Conservation (phyloP, 2,329 filamentous ascomycete species). For the Colletotrichum musicola region DNA sequence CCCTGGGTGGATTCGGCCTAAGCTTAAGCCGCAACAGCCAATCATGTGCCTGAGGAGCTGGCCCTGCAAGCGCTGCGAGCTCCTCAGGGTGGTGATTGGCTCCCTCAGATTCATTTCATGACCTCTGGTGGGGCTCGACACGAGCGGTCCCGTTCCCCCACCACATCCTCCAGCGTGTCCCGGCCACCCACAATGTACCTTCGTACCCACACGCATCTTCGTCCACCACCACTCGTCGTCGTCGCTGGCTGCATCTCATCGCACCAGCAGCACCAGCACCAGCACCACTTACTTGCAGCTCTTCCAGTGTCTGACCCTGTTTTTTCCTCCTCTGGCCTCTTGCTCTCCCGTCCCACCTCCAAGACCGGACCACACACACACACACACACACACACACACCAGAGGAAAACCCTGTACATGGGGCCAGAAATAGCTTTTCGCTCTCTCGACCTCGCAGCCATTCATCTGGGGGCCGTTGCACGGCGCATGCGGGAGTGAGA, state of each 20-base stretch:
- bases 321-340: background rate
- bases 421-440: constrained; percentile 37
- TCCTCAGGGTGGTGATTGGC: constrained; percentile 44
- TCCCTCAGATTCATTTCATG: constrained; percentile 41
- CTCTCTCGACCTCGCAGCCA: constrained; percentile 22
- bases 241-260: constrained; percentile 3
- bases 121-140: constrained; percentile 15
- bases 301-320: constrained; percentile 27
- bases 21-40: constrained; percentile 48
- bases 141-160: constrained; percentile 14
- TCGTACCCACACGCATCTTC: background rate
- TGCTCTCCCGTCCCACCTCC: constrained; percentile 32
- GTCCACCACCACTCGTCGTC: background rate
- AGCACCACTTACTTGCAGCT: background rate
- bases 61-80: constrained; percentile 44
- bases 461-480: constrained; percentile 33
- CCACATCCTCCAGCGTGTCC: background rate
- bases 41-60: constrained; percentile 48
- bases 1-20: constrained; percentile 50
- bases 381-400: too few relatives aligned
- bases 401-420: too few relatives aligned
- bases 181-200: background rate
- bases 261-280: background rate
- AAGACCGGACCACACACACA: constrained; percentile 6
- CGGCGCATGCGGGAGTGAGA: constrained; percentile 38